These are phyloP conservation scores for Strobilomyces echinocephalus DNA, from an alignment of 768 basidiomycete genomes.

Conservation along the genomic window DNA sequence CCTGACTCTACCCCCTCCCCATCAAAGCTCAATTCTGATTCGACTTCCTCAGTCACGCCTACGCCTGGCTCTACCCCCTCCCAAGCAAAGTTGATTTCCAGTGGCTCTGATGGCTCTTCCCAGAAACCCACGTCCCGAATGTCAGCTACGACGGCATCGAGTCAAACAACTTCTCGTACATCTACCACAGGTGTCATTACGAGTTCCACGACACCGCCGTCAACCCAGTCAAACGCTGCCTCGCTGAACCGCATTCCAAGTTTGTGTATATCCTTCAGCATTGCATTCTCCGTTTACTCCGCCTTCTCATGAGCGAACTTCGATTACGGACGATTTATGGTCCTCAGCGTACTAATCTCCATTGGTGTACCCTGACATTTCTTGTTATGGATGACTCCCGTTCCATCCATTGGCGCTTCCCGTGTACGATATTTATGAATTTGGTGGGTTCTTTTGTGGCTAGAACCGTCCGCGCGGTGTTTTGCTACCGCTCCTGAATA, in stretches of 20 bases:
- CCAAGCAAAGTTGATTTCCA: neutral
- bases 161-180: neutral
- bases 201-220: neutral
- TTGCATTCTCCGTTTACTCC: conserved; percentile 16
- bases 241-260: conserved; percentile 21
- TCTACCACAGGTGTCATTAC: conserved; percentile 7
- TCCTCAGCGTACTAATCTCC: too few species aligned
- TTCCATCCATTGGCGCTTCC: neutral
- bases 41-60: too few species aligned
- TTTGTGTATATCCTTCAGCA: conserved; percentile 10
- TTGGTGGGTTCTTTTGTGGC: too few species aligned
- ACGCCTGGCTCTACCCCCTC: neutral
- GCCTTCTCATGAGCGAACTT: conserved; percentile 17
- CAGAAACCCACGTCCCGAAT: neutral
- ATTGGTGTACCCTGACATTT: conserved; percentile 1
- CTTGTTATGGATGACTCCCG: conserved; percentile 17
- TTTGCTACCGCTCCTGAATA: too few species aligned
- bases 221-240: conserved; percentile 22
- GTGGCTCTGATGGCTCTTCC: neutral
- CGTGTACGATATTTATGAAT: conserved; percentile 8
- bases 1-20: too few species aligned
- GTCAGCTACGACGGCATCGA: conserved; percentile 1
- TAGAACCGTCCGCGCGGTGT: too few species aligned
- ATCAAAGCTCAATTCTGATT: too few species aligned
- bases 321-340: conserved; percentile 5